Evolutionary conservation across 139 green algal species (phyloP).

Genomic region (Micractinium sp.): DNA sequence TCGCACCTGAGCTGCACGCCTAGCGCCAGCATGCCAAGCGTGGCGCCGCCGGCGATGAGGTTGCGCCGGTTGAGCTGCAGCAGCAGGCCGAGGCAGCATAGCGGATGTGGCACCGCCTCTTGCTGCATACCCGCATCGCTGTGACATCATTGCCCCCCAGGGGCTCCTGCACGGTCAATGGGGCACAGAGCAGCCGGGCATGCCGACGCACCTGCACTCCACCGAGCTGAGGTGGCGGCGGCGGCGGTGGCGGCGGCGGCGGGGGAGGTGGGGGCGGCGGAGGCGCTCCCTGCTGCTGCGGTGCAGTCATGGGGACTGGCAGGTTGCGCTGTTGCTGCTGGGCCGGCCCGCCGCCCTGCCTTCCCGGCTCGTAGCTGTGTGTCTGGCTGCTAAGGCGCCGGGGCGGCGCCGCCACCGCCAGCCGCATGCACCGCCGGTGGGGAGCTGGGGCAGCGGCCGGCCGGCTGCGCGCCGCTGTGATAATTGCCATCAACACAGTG

Average conservation of each 20-base stretch:
- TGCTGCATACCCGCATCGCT: too few relatives aligned
- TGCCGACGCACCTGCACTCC: not conserved
- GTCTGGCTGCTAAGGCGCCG: not conserved
- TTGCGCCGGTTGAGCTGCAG: not conserved
- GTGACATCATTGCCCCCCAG: too few relatives aligned
- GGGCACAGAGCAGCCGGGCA: too few relatives aligned
- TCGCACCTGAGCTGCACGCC: not conserved
- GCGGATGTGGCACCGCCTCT: too few relatives aligned
- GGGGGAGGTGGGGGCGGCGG: not conserved
- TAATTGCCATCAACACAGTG: not conserved
- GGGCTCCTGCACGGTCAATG: too few relatives aligned
- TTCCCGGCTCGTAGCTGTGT: not conserved
- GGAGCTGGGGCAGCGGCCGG: not conserved
- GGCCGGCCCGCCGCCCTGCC: not conserved
- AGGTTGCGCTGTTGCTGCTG: conserved; percentile 17
- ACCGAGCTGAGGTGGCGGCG: not conserved
- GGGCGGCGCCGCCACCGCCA: not conserved
- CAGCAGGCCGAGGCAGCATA: not conserved
- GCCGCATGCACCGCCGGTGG: not conserved
- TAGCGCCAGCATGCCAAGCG: not conserved
- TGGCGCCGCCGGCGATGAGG: not conserved
- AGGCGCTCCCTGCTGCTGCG: not conserved
- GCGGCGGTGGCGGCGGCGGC: not conserved
- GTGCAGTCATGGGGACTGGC: not conserved
- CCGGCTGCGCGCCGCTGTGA: not conserved